Evolutionary conservation across 768 basidiomycete species (phyloP), one percentile per base, ranked within the genome.

Genomic region (Podaxis sp.): DNA sequence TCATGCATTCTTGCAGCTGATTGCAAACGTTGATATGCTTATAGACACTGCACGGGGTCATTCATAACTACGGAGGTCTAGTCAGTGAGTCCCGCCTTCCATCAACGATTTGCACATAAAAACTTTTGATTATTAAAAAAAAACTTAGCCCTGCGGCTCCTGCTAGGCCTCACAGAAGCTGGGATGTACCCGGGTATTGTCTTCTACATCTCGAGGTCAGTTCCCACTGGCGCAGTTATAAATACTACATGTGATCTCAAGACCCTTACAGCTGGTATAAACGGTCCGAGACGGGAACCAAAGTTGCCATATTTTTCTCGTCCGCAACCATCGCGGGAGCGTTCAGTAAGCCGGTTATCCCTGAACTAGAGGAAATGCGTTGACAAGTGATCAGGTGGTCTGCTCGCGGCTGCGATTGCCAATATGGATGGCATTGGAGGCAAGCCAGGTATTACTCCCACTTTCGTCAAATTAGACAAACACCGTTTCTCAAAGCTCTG

Each of bases 281-380:
- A 69, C 85, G 89, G 28, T 81, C 84, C 11, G 93, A 95, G 68
- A 81, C 90, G 67, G 90, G 89, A 15, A 79, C 83, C 36, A 85
- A 90, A 38, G 77, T 89, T 24, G 89, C 91, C 0, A 63, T 88
- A 15, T 95, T 95, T 77, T 93, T 92, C 74, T 86, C 88, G 2
- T 88, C 90, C 30, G 90, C 91, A 1, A 93, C 92, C 0, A 79
- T 89, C 30, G 85, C 91, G 4, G 92, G 92, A 24, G 89, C 88
- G 13, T 90, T 90, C 73, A 86, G 88, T 87, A 57, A 57, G 79
- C 70, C 44, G 19, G 1, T 11, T 51, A 9, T 56, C 33, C n/a
- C 6, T 6, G 49, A 12, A 17, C 9, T 22, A 4, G 26, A n/a
- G 40, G 17, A 5, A 26, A 1, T 15, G 11, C 11, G 40, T 28